Base-by-base conservation (phyloP, 352 stramenopile genomes). In the Globisporangium ultimum region DNA sequence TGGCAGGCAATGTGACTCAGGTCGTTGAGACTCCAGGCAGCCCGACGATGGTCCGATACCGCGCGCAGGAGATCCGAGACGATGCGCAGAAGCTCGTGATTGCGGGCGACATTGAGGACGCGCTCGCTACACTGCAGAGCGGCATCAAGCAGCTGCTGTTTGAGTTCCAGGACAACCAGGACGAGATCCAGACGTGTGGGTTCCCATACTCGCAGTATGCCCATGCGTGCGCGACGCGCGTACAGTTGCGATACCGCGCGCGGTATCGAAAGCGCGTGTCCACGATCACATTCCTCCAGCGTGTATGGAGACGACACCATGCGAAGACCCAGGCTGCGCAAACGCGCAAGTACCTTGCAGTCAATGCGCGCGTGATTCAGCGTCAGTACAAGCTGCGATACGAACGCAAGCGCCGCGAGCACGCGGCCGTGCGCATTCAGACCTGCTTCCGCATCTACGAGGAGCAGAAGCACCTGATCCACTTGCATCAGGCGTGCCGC, bases 141-240 rank as follows among this genome's bases (percentile, higher is more conserved):
- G 76, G 75, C 3, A 84, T 88, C 55, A 65, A 67, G 11, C 66
- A 75, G 55, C 60, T 83, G 20, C 64, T 86, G 5, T 62, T 65
- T 47, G 55, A 80, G 20, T 61, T 76, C 55, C 71, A 74, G 12
- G 65, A 74, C 28, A 72, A 75, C 41, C 62, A 74, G 40, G 53
- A 76, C 48, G 48, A 62, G 41, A 38, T 79, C 47, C 18, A 52
- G 41, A 8, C 15, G n/a, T n/a, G 12, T 4, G 62, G 72, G 8
- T 86, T 88, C 17, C 69, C 80, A 42, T 88, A 76, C 53, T 84
- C 78, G 13, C 41, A 40, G 0, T 32, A 69, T 28, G 78, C 73
- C 1, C 78, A 85, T 49, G 24, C 38, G 2, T 70, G 67, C 8
- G 72, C 66, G 3, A 76, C 45, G 12, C 64, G 60, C 4, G 38